Percentiles rank a stretch among this genome's conserved stretches.
phyloP scores from a whole-genome alignment of 805 yeast genomes.

The Ogataea corticis region DNA sequence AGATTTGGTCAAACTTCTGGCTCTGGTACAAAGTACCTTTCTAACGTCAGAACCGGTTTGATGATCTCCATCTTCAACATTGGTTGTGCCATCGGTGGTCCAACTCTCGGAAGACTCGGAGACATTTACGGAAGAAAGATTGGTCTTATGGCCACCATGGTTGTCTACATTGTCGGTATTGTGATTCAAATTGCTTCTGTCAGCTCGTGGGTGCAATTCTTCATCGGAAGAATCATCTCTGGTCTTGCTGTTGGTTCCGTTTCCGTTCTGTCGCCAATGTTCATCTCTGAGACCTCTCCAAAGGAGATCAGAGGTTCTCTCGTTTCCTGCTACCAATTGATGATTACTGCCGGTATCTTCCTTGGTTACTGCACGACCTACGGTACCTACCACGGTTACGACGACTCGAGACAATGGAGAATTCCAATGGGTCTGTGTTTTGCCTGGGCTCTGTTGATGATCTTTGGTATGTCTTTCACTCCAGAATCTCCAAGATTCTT shows the following conservation, averaged over 20 bases:
- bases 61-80: conserved; percentile 70
- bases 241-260: conserved; percentile 59
- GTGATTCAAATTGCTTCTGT: conserved; percentile 59
- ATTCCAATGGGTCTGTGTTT: conserved; percentile 56
- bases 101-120: conserved; percentile 55
- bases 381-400: conserved; percentile 55
- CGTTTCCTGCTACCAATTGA: conserved; percentile 68
- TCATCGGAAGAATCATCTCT: conserved; percentile 60
- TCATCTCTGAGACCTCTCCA: conserved; percentile 71
- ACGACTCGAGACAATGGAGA: conserved; percentile 63
- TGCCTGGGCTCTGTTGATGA: conserved; percentile 53
- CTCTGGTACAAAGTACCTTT: conserved; percentile 44
- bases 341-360: conserved; percentile 70
- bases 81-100: conserved; percentile 75
- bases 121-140: conserved; percentile 61
- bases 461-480: conserved; percentile 53
- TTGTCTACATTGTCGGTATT: conserved; percentile 60
- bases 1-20: conserved; percentile 50
- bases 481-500: conserved; percentile 73
- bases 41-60: conserved; percentile 57
- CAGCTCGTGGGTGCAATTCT: conserved; percentile 59
- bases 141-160: conserved; percentile 54
- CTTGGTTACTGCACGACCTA: conserved; percentile 67
- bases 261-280: conserved; percentile 54
- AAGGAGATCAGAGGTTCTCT: conserved; percentile 69